These are phyloP conservation scores for Candida tammaniensis DNA, from an alignment of 805 yeast species.

Conservation along the genomic window DNA sequence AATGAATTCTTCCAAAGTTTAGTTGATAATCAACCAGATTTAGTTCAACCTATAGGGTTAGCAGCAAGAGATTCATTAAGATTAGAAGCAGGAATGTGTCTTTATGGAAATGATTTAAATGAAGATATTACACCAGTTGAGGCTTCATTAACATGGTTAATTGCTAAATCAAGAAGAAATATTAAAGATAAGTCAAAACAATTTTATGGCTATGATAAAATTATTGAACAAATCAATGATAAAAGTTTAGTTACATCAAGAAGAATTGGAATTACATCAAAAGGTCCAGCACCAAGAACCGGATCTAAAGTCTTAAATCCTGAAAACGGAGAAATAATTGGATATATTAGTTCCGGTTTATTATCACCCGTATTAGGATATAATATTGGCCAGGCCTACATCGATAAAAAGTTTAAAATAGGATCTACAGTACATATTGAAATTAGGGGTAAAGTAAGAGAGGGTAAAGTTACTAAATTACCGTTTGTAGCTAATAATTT, in stretches of 20 bases:
- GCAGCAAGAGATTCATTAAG: conserved; percentile 98
- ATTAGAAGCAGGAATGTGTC: conserved; percentile 97
- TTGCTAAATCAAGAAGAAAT: conserved; percentile 74
- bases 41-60: conserved; percentile 83
- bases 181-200: conserved; percentile 20
- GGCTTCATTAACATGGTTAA: conserved; percentile 85
- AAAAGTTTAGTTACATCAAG: conserved; percentile 51
- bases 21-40: conserved; percentile 47
- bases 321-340: conserved; percentile 35
- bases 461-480: conserved; percentile 72
- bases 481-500: conserved; percentile 81
- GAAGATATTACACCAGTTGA: conserved; percentile 83
- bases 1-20: conserved; percentile 59
- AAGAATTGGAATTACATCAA: conserved; percentile 73
- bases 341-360: conserved; percentile 62
- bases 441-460: conserved; percentile 79
- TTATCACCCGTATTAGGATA: conserved; percentile 60
- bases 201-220: conserved; percentile 76
- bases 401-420: conserved; percentile 67
- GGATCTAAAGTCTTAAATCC: conserved; percentile 66
- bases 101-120: conserved; percentile 88
- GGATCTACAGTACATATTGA: conserved; percentile 74
- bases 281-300: conserved; percentile 93
- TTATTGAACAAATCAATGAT: conserved; percentile 67
- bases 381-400: conserved; percentile 90